A percentile compares a stretch with the other conserved stretches of the same genome.
Conservation (phyloP, 192 early-diverging fungal species). For the Rhizophagus prolifer region DNA sequence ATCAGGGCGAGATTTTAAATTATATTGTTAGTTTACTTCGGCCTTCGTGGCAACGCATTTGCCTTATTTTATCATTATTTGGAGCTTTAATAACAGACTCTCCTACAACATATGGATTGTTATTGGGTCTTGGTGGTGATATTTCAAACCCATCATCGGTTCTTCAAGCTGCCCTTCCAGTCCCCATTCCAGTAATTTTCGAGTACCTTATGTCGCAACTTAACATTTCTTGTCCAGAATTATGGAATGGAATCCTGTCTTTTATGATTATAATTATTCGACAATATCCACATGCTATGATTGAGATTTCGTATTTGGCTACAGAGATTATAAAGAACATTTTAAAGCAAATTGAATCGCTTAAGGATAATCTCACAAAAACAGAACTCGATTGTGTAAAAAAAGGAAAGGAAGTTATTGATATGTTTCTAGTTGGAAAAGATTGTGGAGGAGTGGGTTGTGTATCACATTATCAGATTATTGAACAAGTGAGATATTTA, state of each 20-base stretch:
- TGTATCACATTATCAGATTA: slow-evolving; percentile 55
- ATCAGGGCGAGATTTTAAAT: slow-evolving; percentile 10
- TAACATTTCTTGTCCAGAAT: not conserved
- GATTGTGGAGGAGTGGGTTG: slow-evolving; percentile 45
- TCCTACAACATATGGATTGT: not conserved
- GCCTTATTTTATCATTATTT: slow-evolving; percentile 23
- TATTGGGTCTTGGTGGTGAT: not conserved
- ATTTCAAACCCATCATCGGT: not conserved
- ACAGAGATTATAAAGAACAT: slow-evolving; percentile 52
- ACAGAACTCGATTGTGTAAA: slow-evolving; percentile 47
- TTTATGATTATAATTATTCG: slow-evolving; percentile 44
- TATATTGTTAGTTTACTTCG: not conserved
- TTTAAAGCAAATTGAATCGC: slow-evolving; percentile 47
- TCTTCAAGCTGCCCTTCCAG: not conserved
- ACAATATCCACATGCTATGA: slow-evolving; percentile 43
- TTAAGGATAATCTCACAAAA: slow-evolving; percentile 44
- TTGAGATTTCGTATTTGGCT: slow-evolving; percentile 46
- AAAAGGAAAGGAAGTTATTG: slow-evolving; percentile 51
- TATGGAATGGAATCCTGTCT: slow-evolving; percentile 48
- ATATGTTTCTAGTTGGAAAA: slow-evolving; percentile 46
- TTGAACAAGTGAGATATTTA: slow-evolving; percentile 45
- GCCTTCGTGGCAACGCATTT: not conserved
- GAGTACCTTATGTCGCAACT: not conserved
- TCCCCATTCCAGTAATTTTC: slow-evolving; percentile 25
- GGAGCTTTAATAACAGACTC: slow-evolving; percentile 7